Percentiles rank a stretch among this genome's conserved stretches.
phyloP scores from a whole-genome alignment of 2,329 filamentous ascomycete species.

The Aspergillus fischeri region DNA sequence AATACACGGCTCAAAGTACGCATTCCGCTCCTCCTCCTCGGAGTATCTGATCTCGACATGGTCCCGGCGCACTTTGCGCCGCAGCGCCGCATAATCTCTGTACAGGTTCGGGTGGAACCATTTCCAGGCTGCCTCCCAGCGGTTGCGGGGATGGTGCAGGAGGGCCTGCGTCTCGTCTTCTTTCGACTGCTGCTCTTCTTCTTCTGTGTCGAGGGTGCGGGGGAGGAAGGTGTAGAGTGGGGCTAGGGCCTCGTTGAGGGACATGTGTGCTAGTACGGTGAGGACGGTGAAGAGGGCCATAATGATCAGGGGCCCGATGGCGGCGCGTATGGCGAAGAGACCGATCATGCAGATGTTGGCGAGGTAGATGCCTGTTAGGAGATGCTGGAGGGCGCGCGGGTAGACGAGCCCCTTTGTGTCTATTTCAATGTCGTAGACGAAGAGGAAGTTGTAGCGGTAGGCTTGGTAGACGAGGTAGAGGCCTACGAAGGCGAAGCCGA shows the following conservation, averaged over 20 bases:
- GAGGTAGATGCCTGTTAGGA: constrained; percentile 79
- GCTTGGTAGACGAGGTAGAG: constrained; percentile 78
- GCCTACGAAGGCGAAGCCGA: constrained; percentile 75
- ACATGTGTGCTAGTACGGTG: constrained; percentile 68
- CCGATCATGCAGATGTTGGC: constrained; percentile 80
- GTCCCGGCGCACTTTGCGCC: constrained; percentile 61
- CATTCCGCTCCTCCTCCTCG: constrained; percentile 58
- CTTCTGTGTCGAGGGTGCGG: constrained; percentile 58
- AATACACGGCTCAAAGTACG: constrained; percentile 71
- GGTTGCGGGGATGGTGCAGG: not conserved
- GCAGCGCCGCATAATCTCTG: constrained; percentile 68
- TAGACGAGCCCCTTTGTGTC: constrained; percentile 90
- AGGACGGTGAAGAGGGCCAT: constrained; percentile 73
- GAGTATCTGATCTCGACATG: constrained; percentile 58
- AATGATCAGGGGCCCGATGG: constrained; percentile 65
- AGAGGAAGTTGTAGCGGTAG: constrained; percentile 87
- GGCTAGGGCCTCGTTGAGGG: constrained; percentile 42
- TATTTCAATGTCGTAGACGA: constrained; percentile 73
- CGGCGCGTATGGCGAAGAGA: constrained; percentile 66
- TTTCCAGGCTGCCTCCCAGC: constrained; percentile 26
- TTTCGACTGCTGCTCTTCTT: constrained; percentile 43
- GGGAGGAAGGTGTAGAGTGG: constrained; percentile 64
- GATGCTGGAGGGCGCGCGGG: constrained; percentile 76
- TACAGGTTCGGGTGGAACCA: constrained; percentile 70
- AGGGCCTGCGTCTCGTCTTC: constrained; percentile 22